Percentiles rank a stretch among this genome's conserved stretches.
Evolutionary conservation across 2,329 filamentous ascomycete genomes (phyloP).

Genomic region (Amphichorda felina): DNA sequence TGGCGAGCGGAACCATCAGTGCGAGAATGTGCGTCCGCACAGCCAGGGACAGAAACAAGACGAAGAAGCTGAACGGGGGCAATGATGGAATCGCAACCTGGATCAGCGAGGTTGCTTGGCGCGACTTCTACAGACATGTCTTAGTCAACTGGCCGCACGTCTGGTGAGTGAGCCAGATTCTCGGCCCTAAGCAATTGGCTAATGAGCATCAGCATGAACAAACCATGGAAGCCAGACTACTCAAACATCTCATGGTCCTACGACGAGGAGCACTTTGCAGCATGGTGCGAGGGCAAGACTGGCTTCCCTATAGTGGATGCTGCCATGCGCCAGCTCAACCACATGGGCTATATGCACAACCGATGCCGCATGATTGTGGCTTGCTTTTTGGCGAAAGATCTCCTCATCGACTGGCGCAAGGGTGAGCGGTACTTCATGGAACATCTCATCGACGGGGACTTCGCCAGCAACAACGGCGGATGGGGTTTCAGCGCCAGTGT

Average conservation of each 20-base stretch:
- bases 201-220: conserved; percentile 35
- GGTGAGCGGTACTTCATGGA: conserved; percentile 80
- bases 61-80: conserved; percentile 54
- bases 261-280: conserved; percentile 51
- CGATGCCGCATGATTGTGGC: conserved; percentile 75
- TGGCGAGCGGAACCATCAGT: conserved; percentile 57
- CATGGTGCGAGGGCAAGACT: conserved; percentile 65
- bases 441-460: conserved; percentile 66
- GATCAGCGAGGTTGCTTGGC: conserved; percentile 78
- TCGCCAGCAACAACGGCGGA: conserved; percentile 62
- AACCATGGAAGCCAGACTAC: conserved; percentile 67
- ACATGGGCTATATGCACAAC: conserved; percentile 72
- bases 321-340: conserved; percentile 66
- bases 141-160: conserved; percentile 77
- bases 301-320: conserved; percentile 80
- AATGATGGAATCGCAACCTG: conserved; percentile 55
- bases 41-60: conserved; percentile 51
- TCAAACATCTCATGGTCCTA: conserved; percentile 77
- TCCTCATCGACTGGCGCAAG: conserved; percentile 73
- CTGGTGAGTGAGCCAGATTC: conserved; percentile 35
- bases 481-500: conserved; percentile 49
- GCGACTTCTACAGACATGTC: conserved; percentile 83
- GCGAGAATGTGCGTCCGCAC: conserved; percentile 53
- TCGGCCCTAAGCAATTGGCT: background rate
- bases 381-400: conserved; percentile 69